Conservation (phyloP, 2,329 filamentous ascomycete genomes). For the Ophiostoma pallidulum region DNA sequence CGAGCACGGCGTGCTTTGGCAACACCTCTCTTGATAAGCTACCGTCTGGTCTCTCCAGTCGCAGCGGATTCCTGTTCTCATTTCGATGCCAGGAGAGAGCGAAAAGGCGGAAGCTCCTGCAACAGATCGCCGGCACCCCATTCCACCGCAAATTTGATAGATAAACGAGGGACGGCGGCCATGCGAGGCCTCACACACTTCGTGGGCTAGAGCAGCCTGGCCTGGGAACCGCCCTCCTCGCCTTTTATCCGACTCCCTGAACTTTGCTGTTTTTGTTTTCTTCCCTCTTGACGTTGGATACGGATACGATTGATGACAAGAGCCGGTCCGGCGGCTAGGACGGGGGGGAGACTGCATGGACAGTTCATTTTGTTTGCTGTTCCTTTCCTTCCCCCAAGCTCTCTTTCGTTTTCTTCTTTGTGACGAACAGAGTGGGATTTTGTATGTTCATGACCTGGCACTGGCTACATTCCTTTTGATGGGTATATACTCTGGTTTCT, state of each 20-base stretch:
- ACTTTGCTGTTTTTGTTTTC: background rate
- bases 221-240: too few species aligned
- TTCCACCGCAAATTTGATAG: background rate
- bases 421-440: conserved; percentile 9
- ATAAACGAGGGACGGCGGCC: background rate
- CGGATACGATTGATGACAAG: conserved; percentile 20
- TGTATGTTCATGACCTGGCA: conserved; percentile 8
- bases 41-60: too few species aligned
- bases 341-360: conserved; percentile 8
- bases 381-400: conserved; percentile 1
- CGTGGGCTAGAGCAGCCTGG: background rate
- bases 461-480: conserved; percentile 6
- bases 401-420: background rate
- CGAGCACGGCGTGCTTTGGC: too few species aligned
- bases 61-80: too few species aligned
- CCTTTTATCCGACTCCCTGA: background rate
- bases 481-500: conserved; percentile 1
- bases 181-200: background rate
- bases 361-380: conserved; percentile 7
- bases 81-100: too few species aligned
- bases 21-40: too few species aligned
- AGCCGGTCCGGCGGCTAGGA: conserved; percentile 17
- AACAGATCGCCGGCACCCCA: background rate
- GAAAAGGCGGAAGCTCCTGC: background rate
- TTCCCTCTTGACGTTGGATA: conserved; percentile 19